Evolutionary conservation across 768 basidiomycete genomes (phyloP).

Genomic region (Brasilioporus rufonigricans): DNA sequence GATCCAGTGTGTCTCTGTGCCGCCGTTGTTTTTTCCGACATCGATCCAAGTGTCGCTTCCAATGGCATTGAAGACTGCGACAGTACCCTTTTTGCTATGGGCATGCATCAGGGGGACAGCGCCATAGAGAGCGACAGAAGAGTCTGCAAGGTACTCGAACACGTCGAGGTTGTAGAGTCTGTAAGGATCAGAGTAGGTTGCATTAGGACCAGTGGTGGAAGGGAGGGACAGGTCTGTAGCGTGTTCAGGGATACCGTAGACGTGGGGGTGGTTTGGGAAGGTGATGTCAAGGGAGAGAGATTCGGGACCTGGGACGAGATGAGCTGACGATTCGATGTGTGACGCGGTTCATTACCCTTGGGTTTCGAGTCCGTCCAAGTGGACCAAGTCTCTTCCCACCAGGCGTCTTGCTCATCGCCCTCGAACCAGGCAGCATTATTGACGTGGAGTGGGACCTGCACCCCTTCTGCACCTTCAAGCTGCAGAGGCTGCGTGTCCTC

Average conservation of each 20-base stretch:
- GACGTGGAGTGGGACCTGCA: slow-evolving; percentile 54
- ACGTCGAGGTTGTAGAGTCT: slow-evolving; percentile 94
- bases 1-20: slow-evolving; percentile 93
- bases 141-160: slow-evolving; percentile 89
- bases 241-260: slow-evolving; percentile 97
- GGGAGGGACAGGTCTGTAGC: slow-evolving; percentile 89
- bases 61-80: slow-evolving; percentile 84
- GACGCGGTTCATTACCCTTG: slow-evolving; percentile 59
- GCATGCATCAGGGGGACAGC: slow-evolving; percentile 93
- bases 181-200: slow-evolving; percentile 86
- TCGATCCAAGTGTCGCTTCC: slow-evolving; percentile 97
- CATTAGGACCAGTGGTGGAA: slow-evolving; percentile 75
- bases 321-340: neutral
- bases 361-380: slow-evolving; percentile 94
- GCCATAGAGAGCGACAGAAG: slow-evolving; percentile 82
- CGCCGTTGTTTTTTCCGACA: slow-evolving; percentile 54
- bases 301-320: slow-evolving; percentile 74
- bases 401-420: slow-evolving; percentile 76
- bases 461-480: slow-evolving; percentile 37
- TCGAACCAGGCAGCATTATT: slow-evolving; percentile 81
- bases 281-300: slow-evolving; percentile 88
- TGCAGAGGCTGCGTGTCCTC: slow-evolving; percentile 41
- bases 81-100: slow-evolving; percentile 82
- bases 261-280: slow-evolving; percentile 87
- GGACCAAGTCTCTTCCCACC: slow-evolving; percentile 87